Evolutionary conservation across 768 basidiomycete genomes (phyloP), one percentile per base, ranked within the genome.

Genomic region (Agaricus sinodeliciosus): DNA sequence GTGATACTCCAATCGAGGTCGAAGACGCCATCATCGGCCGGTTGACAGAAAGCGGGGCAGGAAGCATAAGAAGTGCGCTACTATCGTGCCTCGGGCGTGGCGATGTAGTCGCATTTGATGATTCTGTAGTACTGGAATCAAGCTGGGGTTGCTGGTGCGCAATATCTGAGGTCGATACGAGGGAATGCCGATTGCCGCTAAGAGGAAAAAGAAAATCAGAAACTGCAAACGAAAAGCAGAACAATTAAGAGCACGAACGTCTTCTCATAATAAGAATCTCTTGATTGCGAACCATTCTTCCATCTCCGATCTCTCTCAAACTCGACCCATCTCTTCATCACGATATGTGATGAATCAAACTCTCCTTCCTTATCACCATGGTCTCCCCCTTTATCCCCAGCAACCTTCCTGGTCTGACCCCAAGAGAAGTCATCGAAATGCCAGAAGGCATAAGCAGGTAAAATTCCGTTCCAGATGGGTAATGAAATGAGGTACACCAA

Each of bases 281-380:
- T 79, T 4, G 91, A 94, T 58, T 86, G 82, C 18, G 80, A 80
- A 6, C 92, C 94, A 63, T 68, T 86, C 82, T 85, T 93, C 92
- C 91, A 97, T 56, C 94, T 78, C 59, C 95, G 73, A 59, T 98
- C 96, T 45, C 95, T 76, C 74, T 98, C 96, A 66, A 96, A 98
- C 69, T 98, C 96, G 15, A 84, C 93, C 95, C 95, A 99, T 37
- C 92, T 82, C 76, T 98, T 98, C 96, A 98, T 97, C 34, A 95
- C 88, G 60, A 99, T 98, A 69, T 94, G 85, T 42, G 84, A 80
- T 26, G 94, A 95, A 71, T 99, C 95, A 62, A 99, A 99, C 65
- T 90, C 90, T 65, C 96, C 96, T 57, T 95, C 92, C 73, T 98
- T 99, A 65, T 93, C 94, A 9, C 88, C 90, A 60, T 92, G 89